Evolutionary conservation across 2,329 filamentous ascomycete species (phyloP), one percentile per base, ranked within the genome.

Genomic region (Epichloe sp.): DNA sequence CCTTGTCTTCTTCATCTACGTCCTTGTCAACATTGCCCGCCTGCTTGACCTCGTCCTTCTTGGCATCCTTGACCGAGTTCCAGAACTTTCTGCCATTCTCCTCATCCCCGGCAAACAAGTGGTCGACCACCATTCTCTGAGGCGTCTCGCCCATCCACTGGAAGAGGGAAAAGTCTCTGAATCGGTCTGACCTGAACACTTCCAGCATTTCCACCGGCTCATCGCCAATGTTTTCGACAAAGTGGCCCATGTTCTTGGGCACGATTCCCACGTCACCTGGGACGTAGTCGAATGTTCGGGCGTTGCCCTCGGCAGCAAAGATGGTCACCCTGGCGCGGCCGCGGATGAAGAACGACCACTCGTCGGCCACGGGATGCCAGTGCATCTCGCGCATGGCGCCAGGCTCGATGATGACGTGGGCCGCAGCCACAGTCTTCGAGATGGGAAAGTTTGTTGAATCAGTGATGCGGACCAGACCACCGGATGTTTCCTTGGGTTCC

Each of bases 151-250:
- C 83, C 65, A 88, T 72, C 84, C 84, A 88, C 68, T 87, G 81
- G 67, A 86, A 86, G 17, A 87, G 70, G 0, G 79, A 83, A 58
- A 88, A 85, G 61, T 88, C 83, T 55, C 81, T 72, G 62, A 88
- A 89, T 63, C 82, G 74, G 56, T 85, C 79, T 0, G 83, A 77
- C 47, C 81, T 74, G 68, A 90, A 85, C 15, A 90, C 80, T 66
- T 90, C 86, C 11, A 90, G 69, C 65, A 89, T 85, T 62, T 87
- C 81, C 2, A 90, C 67, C 17, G 84, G 78, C 63, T 88, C 84
- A 47, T 86, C 79, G n/a, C 85, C 82, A 41, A 87, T 79, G 59
- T 89, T 89, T 73, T 91, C 85, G 50, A 91, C 84, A 62, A 88
- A 90, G 62, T 90, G 85, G 3, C 83, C 86, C 75, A 86, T 87